Evolutionary conservation across 2,329 filamentous ascomycete species (phyloP).

Genomic region (Chaetomiaceae sp.): DNA sequence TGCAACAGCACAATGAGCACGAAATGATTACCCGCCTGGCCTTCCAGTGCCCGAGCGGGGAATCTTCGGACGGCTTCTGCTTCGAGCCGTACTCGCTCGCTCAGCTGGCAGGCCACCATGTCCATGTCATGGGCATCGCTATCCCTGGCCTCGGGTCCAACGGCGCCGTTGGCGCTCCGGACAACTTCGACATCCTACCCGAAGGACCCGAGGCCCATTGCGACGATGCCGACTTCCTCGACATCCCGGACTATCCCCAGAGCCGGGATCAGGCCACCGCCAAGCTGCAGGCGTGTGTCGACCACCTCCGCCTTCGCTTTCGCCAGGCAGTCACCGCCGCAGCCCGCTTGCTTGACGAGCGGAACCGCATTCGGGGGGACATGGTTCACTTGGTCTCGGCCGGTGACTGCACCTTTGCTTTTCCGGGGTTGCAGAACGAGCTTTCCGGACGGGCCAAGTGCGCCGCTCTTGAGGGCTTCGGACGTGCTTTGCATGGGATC

Average conservation of each 20-base stretch:
- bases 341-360: conserved; percentile 16
- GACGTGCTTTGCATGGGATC: conserved; percentile 22
- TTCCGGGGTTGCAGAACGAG: conserved; percentile 17
- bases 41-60: conserved; percentile 20
- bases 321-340: conserved; percentile 18
- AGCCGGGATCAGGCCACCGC: conserved; percentile 18
- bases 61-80: conserved; percentile 22
- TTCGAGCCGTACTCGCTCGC: conserved; percentile 25
- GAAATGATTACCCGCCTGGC: conserved; percentile 26
- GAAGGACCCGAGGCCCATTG: conserved; percentile 25
- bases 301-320: conserved; percentile 24
- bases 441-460: conserved; percentile 21
- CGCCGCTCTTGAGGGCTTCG: conserved; percentile 20
- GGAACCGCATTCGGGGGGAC: conserved; percentile 14
- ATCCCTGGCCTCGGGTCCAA: conserved; percentile 22
- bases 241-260: conserved; percentile 22
- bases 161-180: conserved; percentile 23
- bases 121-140: conserved; percentile 19
- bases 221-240: conserved; percentile 25
- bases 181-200: conserved; percentile 22
- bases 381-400: conserved; percentile 19
- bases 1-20: conserved; percentile 26
- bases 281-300: conserved; percentile 21
- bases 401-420: conserved; percentile 23
- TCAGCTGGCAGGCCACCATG: conserved; percentile 24